Evolutionary conservation across 179 eudicot genomes (phyloP).

Genomic region (Spinacia oleracea): DNA sequence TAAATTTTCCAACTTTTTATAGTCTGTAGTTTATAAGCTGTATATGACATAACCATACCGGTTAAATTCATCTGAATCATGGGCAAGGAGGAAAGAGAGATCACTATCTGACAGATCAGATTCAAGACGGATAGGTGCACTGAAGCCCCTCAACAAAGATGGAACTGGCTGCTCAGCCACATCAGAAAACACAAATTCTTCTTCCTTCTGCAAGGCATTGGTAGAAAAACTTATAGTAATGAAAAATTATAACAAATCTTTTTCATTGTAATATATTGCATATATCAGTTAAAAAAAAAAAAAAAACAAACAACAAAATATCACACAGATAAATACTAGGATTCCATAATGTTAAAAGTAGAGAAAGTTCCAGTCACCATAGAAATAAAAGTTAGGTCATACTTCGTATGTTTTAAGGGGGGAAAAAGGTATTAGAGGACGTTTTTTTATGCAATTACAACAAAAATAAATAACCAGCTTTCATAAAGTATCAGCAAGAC

Average conservation of each 20-base stretch:
- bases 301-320: neutral
- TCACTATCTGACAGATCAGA: constrained; percentile 82
- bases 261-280: neutral
- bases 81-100: constrained; percentile 87
- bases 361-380: neutral
- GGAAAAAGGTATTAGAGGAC: neutral
- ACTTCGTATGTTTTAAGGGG: neutral
- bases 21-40: neutral
- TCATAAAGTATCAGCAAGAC: constrained; percentile 32
- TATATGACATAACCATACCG: constrained; percentile 48
- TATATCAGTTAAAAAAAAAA: neutral
- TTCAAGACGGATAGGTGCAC: constrained; percentile 86
- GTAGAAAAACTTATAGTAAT: constrained; percentile 8
- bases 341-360: neutral
- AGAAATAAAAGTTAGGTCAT: neutral
- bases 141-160: constrained; percentile 84
- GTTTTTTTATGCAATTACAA: neutral
- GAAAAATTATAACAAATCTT: neutral
- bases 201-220: constrained; percentile 69
- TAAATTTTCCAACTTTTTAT: neutral
- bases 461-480: neutral
- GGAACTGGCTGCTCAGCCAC: constrained; percentile 78
- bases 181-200: constrained; percentile 84
- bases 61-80: constrained; percentile 96
- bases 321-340: neutral